A percentile compares a stretch with the other conserved stretches of the same genome.
Evolutionary conservation across 495 filamentous ascomycete species (phyloP).

Genomic region (Penicillium verhagenii): DNA sequence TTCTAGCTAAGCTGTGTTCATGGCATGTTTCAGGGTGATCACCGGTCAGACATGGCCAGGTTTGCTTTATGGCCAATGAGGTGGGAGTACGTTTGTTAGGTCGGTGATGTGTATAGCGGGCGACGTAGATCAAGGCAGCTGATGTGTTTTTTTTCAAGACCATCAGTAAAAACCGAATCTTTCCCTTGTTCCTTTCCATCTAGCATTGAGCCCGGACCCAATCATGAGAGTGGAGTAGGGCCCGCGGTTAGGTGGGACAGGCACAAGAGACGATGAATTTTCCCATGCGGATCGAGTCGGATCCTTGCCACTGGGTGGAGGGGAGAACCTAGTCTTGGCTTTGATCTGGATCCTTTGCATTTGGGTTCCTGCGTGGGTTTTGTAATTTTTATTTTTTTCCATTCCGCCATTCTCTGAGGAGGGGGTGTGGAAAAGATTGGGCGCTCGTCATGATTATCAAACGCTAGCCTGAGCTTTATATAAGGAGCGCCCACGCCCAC

Average conservation of each 20-base stretch:
- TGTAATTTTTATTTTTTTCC: conserved; percentile 2
- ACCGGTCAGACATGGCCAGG: conserved; percentile 1
- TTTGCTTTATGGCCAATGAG: background rate
- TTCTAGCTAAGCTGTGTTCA: background rate
- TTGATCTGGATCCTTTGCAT: background rate
- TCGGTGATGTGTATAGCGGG: background rate
- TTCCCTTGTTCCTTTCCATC: background rate
- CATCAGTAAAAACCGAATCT: background rate
- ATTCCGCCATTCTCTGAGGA: background rate
- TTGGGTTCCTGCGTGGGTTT: conserved; percentile 1
- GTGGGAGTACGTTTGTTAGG: background rate
- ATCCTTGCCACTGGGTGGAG: conserved; percentile 20
- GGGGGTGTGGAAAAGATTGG: conserved; percentile 21
- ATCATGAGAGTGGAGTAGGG: conserved; percentile 21
- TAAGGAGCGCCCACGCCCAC: conserved; percentile 34
- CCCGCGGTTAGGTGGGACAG: conserved; percentile 31
- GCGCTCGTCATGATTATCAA: conserved; percentile 29
- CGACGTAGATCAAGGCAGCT: conserved; percentile 10
- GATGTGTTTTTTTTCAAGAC: background rate
- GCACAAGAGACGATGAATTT: conserved; percentile 25
- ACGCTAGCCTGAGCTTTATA: conserved; percentile 34
- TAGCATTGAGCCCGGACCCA: conserved; percentile 9
- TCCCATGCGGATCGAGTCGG: conserved; percentile 33
- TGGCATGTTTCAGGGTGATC: conserved; percentile 5
- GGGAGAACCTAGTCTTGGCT: conserved; percentile 4